Percentiles rank a stretch among this genome's conserved stretches.
These are phyloP conservation scores for Exophiala bonariae DNA, from an alignment of 2,329 filamentous ascomycete species.

Conservation along the genomic window DNA sequence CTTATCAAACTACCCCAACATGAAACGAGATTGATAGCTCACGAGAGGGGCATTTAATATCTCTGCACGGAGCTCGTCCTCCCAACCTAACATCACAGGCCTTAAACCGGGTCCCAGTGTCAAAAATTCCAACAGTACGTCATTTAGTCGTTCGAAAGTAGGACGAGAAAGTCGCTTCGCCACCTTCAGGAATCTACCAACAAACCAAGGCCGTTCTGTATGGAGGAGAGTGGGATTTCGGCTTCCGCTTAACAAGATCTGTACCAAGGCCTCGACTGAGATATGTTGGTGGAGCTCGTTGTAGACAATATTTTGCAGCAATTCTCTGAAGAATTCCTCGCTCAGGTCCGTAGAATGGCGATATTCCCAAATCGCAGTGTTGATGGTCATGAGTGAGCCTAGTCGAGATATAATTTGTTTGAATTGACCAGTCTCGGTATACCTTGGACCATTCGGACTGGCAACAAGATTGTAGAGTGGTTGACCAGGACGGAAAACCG, in stretches of 20 bases:
- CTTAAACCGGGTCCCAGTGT: slow-evolving; percentile 30
- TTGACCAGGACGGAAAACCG: slow-evolving; percentile 33
- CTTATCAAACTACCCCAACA: slow-evolving; percentile 10
- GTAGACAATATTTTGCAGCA: slow-evolving; percentile 34
- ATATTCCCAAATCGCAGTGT: slow-evolving; percentile 43
- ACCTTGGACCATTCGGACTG: slow-evolving; percentile 34
- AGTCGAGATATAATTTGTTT: slow-evolving; percentile 41
- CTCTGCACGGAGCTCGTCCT: slow-evolving; percentile 36
- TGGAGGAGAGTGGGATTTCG: slow-evolving; percentile 28
- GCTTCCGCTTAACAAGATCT: slow-evolving; percentile 39
- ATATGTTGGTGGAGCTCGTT: slow-evolving; percentile 38
- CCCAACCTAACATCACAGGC: slow-evolving; percentile 32
- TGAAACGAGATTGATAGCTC: slow-evolving; percentile 35
- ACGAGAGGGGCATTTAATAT: slow-evolving; percentile 38
- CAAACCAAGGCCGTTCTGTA: slow-evolving; percentile 39
- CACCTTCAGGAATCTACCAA: slow-evolving; percentile 41
- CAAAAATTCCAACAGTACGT: slow-evolving; percentile 38
- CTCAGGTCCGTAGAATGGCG: slow-evolving; percentile 32
- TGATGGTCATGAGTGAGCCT: slow-evolving; percentile 38
- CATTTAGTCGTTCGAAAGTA: slow-evolving; percentile 37
- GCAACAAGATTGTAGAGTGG: slow-evolving; percentile 35
- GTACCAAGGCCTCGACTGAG: slow-evolving; percentile 40
- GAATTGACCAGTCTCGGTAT: slow-evolving; percentile 37
- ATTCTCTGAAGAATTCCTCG: slow-evolving; percentile 35
- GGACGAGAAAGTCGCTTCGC: slow-evolving; percentile 36